Evolutionary conservation across 2,329 filamentous ascomycete genomes (phyloP), one percentile per base, ranked within the genome.

Genomic region (Lecanosticta acicola): DNA sequence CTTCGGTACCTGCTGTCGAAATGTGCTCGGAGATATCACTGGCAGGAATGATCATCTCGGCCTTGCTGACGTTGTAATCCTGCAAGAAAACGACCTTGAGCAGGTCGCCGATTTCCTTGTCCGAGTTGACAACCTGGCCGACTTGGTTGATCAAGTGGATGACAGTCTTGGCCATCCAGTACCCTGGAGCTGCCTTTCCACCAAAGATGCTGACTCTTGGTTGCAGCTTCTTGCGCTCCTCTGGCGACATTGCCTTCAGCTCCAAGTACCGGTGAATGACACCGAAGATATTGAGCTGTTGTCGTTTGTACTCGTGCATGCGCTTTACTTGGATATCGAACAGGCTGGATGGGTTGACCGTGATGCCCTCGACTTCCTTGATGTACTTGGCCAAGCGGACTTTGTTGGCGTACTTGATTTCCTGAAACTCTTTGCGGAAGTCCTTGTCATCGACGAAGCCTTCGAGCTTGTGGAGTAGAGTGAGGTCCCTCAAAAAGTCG

Each of bases 61-160:
- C 93, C 75, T 98, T 98, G 80, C 89, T 95, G 63, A 98, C 93
- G 57, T 98, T 98, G 79, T 98, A 98, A 70, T 98, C 93, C 64
- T 94, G 88, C 43, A 98, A 71, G 75, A 96, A 98, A 63, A 98
- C 83, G 43, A 98, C 93, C 77, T 98, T 98, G 64, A 98, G 78
- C 21, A 94, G 76, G 63, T 97, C 91, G 24, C 91, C 91, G 63
- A 97, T 83, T 26, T 97, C 93, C 35, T 81, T 75, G 61, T 98
- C 93, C 33, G 87, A 86, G 74, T 98, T 98, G 58, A 98, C 84
- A 2, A 97, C 86, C 13, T 81, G 72, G 3, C 88, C 89, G 19
- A 97, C 93, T 51, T 83, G 84, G 73, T 96, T 97, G 74, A 98
- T 83, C 46, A 98, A 79, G 65, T 97, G 91, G 59, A 98, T 98